These are phyloP conservation scores for Neurospora sp. DNA, from an alignment of 495 filamentous ascomycete species.

Conservation along the genomic window DNA sequence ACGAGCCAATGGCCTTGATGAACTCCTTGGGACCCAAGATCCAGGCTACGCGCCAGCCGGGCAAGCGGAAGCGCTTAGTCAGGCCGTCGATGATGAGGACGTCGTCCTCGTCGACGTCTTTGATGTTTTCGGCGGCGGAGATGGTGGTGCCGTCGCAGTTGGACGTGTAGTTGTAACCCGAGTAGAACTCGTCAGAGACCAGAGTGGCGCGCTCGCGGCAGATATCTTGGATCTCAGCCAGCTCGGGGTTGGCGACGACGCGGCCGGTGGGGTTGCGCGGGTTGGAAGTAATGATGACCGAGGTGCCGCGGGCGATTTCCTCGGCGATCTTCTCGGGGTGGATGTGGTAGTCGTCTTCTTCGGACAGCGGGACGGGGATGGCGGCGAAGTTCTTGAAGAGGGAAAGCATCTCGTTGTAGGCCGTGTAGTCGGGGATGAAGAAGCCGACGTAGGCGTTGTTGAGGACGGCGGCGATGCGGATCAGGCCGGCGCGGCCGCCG, in stretches of 20 bases:
- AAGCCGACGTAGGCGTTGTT: slow-evolving; percentile 87
- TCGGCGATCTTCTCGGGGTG: slow-evolving; percentile 85
- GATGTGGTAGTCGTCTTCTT: slow-evolving; percentile 81
- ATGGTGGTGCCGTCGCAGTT: slow-evolving; percentile 84
- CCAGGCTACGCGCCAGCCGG: slow-evolving; percentile 96
- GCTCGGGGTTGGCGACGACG: slow-evolving; percentile 67
- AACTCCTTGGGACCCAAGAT: slow-evolving; percentile 94
- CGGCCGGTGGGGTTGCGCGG: slow-evolving; percentile 92
- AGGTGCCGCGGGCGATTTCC: slow-evolving; percentile 77
- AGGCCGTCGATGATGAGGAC: slow-evolving; percentile 93
- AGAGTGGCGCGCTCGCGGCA: slow-evolving; percentile 83
- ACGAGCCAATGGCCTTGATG: slow-evolving; percentile 85
- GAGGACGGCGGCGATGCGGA: slow-evolving; percentile 86
- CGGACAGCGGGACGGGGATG: slow-evolving; percentile 74
- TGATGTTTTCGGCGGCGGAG: slow-evolving; percentile 53
- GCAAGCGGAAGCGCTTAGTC: slow-evolving; percentile 92
- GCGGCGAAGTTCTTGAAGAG: slow-evolving; percentile 88
- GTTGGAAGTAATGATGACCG: slow-evolving; percentile 91
- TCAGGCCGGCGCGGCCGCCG: slow-evolving; percentile 83
- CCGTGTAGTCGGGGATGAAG: slow-evolving; percentile 68
- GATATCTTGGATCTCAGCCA: slow-evolving; percentile 82
- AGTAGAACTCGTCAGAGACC: slow-evolving; percentile 95
- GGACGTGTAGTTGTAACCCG: slow-evolving; percentile 87
- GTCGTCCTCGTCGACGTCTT: slow-evolving; percentile 55
- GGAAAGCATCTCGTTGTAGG: slow-evolving; percentile 93